A percentile compares a stretch with the other conserved stretches of the same genome.
Conservation (phyloP, 2,329 filamentous ascomycete species). For the Aspergillus udagawae region DNA sequence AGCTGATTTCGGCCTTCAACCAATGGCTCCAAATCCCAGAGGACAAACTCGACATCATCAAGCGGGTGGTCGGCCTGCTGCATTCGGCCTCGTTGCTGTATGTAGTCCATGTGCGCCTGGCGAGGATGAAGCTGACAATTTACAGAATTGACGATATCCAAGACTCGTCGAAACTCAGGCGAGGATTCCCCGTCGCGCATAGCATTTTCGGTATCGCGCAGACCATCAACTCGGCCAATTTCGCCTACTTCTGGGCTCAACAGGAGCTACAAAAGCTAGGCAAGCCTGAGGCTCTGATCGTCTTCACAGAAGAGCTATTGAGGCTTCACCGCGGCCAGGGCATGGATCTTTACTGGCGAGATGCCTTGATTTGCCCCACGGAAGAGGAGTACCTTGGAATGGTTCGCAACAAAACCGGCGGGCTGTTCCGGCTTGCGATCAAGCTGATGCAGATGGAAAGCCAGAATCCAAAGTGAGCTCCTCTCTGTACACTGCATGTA, state of each 20-base stretch:
- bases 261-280: constrained; percentile 28
- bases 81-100: constrained; percentile 43
- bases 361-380: constrained; percentile 34
- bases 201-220: constrained; percentile 47
- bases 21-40: constrained; percentile 41
- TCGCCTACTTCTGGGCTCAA: constrained; percentile 37
- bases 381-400: constrained; percentile 41
- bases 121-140: neutral
- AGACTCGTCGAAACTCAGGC: constrained; percentile 44
- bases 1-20: constrained; percentile 43
- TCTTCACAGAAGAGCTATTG: constrained; percentile 37
- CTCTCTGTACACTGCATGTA: neutral
- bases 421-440: constrained; percentile 36
- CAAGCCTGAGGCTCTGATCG: constrained; percentile 26
- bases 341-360: constrained; percentile 42
- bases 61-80: constrained; percentile 38
- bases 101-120: constrained; percentile 2
- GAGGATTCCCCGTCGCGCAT: constrained; percentile 46
- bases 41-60: constrained; percentile 37
- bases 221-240: constrained; percentile 47
- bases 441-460: constrained; percentile 35
- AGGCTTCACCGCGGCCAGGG: constrained; percentile 40
- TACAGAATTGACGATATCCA: constrained; percentile 47
- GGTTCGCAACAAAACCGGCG: constrained; percentile 42
- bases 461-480: constrained; percentile 9